These are phyloP conservation scores for Stylonectria norvegica DNA, from an alignment of 2,329 filamentous ascomycete genomes.

Conservation along the genomic window DNA sequence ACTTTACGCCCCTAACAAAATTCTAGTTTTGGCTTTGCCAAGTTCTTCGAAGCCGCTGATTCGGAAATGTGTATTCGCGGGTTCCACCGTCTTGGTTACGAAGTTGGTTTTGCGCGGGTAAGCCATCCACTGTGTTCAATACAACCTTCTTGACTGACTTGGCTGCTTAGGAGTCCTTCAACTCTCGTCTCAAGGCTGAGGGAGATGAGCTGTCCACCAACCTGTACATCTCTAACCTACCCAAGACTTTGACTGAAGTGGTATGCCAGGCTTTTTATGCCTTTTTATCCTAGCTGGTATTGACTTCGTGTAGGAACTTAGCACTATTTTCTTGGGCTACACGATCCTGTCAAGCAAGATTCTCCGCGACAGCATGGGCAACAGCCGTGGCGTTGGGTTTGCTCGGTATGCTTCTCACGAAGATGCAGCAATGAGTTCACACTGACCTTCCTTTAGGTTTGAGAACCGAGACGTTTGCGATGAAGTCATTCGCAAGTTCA, in stretches of 20 bases:
- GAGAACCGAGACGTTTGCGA: conserved; percentile 87
- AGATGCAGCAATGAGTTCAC: background rate
- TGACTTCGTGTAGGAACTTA: conserved; percentile 57
- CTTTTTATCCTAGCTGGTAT: too few species aligned
- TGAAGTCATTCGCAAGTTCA: conserved; percentile 80
- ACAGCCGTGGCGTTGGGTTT: conserved; percentile 95
- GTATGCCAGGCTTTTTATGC: conserved; percentile 49
- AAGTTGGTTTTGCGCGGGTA: conserved; percentile 94
- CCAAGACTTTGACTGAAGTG: conserved; percentile 85
- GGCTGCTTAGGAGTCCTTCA: conserved; percentile 81
- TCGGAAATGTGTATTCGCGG: conserved; percentile 96
- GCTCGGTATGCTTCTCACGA: conserved; percentile 64
- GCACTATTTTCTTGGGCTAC: conserved; percentile 73
- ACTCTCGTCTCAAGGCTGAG: conserved; percentile 94
- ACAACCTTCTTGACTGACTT: conserved; percentile 4
- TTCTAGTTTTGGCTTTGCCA: conserved; percentile 89
- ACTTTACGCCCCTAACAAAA: conserved; percentile 8
- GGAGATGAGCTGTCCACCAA: conserved; percentile 89
- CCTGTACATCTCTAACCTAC: conserved; percentile 95
- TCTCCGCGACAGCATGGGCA: conserved; percentile 83
- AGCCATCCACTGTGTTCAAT: conserved; percentile 26
- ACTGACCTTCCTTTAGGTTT: conserved; percentile 59
- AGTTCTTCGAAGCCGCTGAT: conserved; percentile 81
- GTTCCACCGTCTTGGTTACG: conserved; percentile 91
- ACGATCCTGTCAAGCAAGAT: conserved; percentile 93